Base-by-base conservation (phyloP, 176 grass and related monocot species). In the Lolium multiflorum region DNA sequence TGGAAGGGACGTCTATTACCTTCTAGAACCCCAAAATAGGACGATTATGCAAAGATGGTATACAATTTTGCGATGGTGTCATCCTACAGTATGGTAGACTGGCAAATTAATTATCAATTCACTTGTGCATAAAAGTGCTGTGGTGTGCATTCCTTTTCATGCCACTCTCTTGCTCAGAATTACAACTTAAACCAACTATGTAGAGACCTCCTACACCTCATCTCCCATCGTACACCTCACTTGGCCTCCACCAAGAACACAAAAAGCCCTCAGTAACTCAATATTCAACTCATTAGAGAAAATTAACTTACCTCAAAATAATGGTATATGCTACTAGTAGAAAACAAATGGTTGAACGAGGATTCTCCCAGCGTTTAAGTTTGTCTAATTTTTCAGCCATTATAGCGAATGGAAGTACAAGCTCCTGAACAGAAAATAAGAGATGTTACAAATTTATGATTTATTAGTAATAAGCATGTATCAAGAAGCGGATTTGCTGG, bases 361-460 rank as follows among this genome's bases (percentile, higher is more conserved):
- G 94, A 20, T 94, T 91, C 79, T 96, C 94, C 97, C 97, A 98
- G 71, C 89, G 85, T 48, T 88, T 82, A 50, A 98, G 92, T 87
- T 96, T 94, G 28, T 98, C 84, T 71, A 96, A 84, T 18, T 91
- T 92, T 91, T 94, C 74, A 63, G 90, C 82, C 61, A 94, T 58
- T 38, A 98, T 87, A 18, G 87, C 97, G 47, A 98, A 92, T 20
- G 97, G 94, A 92, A 98, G 84, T 87, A 98, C 82, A 88, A 98
- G 97, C 39, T 96, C 96, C 96, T 98, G 92, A 80, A 59, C 18
- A 54, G 60, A 31, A 65, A 85, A 88, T 81, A 48, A 73, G 38
- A 65, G 24, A 79, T 74, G 78, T 89, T 79, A 76, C 35, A 57
- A 78, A 58, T 18, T 18, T 71, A 24, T 24, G 31, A 28, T 72